Conservation (phyloP, 257 asterid species). For the Buddleja alternifolia region DNA sequence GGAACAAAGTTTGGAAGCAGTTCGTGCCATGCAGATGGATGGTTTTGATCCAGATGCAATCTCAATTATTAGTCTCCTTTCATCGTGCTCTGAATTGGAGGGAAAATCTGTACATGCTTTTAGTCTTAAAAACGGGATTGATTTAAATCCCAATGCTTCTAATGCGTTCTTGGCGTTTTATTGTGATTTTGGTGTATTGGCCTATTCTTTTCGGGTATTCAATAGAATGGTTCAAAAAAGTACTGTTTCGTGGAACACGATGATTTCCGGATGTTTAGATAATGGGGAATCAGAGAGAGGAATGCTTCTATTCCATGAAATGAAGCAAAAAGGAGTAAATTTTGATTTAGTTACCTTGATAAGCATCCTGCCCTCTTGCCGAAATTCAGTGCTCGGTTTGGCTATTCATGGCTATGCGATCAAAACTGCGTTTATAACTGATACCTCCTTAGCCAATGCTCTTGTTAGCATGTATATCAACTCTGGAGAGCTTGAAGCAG, state of each 20-base stretch:
- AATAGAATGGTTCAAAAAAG: constrained; percentile 38
- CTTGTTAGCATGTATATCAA: constrained; percentile 65
- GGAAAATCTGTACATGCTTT: constrained; percentile 70
- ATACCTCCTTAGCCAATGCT: constrained; percentile 57
- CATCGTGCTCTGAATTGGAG: constrained; percentile 53
- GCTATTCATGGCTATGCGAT: constrained; percentile 51
- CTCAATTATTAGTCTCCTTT: constrained; percentile 52
- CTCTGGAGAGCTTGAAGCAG: constrained; percentile 48
- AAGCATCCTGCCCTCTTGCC: constrained; percentile 55
- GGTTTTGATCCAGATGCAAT: constrained; percentile 60
- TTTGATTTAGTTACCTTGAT: constrained; percentile 57
- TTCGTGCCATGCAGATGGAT: constrained; percentile 55
- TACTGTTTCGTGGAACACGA: constrained; percentile 60
- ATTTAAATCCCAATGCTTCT: constrained; percentile 38
- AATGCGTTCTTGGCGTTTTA: constrained; percentile 62
- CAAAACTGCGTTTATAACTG: constrained; percentile 38
- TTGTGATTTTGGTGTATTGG: constrained; percentile 33
- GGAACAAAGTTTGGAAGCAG: constrained; percentile 41
- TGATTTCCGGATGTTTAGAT: constrained; percentile 57
- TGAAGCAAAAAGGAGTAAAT: constrained; percentile 45
- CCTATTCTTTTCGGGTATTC: constrained; percentile 48
- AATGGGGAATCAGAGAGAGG: constrained; percentile 45
- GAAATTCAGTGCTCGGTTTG: constrained; percentile 41
- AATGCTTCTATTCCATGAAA: constrained; percentile 43
- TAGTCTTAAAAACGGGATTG: constrained; percentile 44